Base-by-base conservation (phyloP, 139 green algal species). In the Raphidocelis subcapitata region DNA sequence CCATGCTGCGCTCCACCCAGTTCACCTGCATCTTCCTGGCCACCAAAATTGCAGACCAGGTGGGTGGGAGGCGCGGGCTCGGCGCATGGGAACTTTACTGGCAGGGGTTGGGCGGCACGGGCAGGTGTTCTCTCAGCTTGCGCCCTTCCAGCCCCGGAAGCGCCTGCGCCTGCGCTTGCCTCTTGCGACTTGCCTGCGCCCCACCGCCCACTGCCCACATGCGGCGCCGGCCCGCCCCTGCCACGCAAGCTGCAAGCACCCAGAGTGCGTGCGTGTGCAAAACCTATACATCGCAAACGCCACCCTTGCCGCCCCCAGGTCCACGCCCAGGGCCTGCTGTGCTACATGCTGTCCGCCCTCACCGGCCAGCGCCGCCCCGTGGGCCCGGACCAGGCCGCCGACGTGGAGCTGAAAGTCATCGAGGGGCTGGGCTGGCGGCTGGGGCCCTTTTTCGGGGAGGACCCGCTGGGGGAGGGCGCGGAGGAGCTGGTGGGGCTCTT, bases 1-100 rank as follows among this genome's bases (percentile, higher is more conserved):
- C 72, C 28, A 81, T 71, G 0, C 68, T 87, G 51, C 65, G 49
- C 49, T 81, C 74, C 41, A 79, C 84, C 26, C 77, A 81, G 62
- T 84, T 87, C 62, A 82, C 82, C 3, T 87, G 82, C 72, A 62
- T 82, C n/a, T 87, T 81, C 77, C 71, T 87, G 14, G 77, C 82
- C 51, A 82, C 77, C 67, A 87, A 87, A 59, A 55, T 83, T 1
- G 77, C 77, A 32, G 82, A 84, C 67, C 75, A 72, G 36, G 51
- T 72, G 10, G 29, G 61, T 8, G 49, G 49, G 31, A 55, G 41
- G 12, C 41, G 41, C 12, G 41, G 8, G 8, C 8, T 12, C 41
- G 41, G 41, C 41, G 12, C 41, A 49, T 8, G 41, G 8, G 41
- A 8, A 12, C 41, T 49, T n/a, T n/a, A n/a, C n/a, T n/a, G n/a